phyloP scores from a whole-genome alignment of 805 yeast species.

The Saturnispora bothae region DNA sequence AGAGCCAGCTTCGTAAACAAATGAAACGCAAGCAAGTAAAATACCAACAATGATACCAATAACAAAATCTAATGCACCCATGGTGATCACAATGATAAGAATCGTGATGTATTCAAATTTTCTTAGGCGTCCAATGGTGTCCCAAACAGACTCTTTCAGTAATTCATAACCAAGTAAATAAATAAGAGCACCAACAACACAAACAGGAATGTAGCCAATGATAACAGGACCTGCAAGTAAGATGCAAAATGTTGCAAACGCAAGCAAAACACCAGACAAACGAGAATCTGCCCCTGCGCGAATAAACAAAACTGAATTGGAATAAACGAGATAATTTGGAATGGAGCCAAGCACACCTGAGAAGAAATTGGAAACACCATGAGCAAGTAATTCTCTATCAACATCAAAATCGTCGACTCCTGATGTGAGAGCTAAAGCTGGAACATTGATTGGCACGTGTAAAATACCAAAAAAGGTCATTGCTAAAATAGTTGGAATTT shows the following conservation, averaged over 20 bases:
- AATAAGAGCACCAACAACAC: slow-evolving; percentile 91
- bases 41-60: slow-evolving; percentile 87
- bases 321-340: slow-evolving; percentile 90
- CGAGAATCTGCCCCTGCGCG: slow-evolving; percentile 91
- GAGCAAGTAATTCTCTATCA: slow-evolving; percentile 88
- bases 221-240: slow-evolving; percentile 86
- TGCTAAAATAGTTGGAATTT: slow-evolving; percentile 90
- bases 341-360: slow-evolving; percentile 82
- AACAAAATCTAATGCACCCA: slow-evolving; percentile 96
- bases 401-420: slow-evolving; percentile 83
- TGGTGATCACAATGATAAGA: slow-evolving; percentile 74
- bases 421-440: slow-evolving; percentile 87
- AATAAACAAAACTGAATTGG: slow-evolving; percentile 84
- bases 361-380: slow-evolving; percentile 80
- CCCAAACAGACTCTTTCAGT: slow-evolving; percentile 74
- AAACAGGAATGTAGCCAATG: slow-evolving; percentile 90
- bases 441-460: slow-evolving; percentile 96
- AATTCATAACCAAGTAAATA: slow-evolving; percentile 86
- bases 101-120: slow-evolving; percentile 78
- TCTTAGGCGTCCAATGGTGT: slow-evolving; percentile 69
- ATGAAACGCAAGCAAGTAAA: slow-evolving; percentile 84
- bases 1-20: slow-evolving; percentile 85
- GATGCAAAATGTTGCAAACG: slow-evolving; percentile 66
- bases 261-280: slow-evolving; percentile 81
- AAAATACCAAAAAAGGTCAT: slow-evolving; percentile 89